A percentile compares a stretch with the other conserved stretches of the same genome.
Evolutionary conservation across 2,329 filamentous ascomycete genomes (phyloP).

Genomic region (Scorias spongiosa): DNA sequence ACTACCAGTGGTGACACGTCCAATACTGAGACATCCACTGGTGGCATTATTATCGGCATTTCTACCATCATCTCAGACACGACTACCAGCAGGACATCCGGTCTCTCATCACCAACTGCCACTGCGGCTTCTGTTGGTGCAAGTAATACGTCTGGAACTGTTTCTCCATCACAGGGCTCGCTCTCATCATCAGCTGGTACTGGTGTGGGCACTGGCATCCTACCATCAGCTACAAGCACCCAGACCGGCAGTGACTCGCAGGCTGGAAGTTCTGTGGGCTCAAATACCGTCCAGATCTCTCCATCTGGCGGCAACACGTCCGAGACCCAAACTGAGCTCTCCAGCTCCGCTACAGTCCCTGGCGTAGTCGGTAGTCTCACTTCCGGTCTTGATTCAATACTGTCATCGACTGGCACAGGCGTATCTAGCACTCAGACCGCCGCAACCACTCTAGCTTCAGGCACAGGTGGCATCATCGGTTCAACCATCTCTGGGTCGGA

Average conservation of each 20-base stretch:
- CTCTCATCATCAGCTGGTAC: too few species aligned
- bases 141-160: too few species aligned
- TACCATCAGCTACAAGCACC: too few species aligned
- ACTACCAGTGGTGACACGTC: not conserved
- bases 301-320: not conserved
- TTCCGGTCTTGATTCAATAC: not conserved
- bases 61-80: slow-evolving; percentile 16
- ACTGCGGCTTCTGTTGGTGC: too few species aligned
- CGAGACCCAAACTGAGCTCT: not conserved
- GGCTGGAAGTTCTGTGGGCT: too few species aligned
- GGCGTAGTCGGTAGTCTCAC: not conserved
- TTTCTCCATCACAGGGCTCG: too few species aligned
- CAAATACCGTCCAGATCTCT: too few species aligned
- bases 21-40: slow-evolving; percentile 2
- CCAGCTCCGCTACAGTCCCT: not conserved
- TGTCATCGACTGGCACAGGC: not conserved
- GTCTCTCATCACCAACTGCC: too few species aligned
- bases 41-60: slow-evolving; percentile 19
- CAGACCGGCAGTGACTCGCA: too few species aligned
- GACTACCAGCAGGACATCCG: not conserved
- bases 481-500: not conserved
- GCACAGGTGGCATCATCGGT: slow-evolving; percentile 1
- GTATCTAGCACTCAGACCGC: not conserved
- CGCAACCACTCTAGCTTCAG: not conserved
- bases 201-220: too few species aligned